Base-by-base conservation (phyloP, 1,139 yeast species). In the Geotrichum candidum region DNA sequence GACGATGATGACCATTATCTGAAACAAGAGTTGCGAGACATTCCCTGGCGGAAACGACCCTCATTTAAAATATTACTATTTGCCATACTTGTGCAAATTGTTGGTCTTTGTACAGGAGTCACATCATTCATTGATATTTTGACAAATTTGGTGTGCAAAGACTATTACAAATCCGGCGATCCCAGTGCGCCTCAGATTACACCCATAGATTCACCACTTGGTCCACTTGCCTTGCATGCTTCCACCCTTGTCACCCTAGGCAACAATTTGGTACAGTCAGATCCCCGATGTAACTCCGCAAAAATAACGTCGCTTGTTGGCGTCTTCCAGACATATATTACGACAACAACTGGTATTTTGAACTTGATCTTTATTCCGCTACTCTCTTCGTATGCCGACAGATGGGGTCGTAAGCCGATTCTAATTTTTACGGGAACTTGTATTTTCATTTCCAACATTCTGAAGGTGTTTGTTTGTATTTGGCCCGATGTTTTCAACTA, bases 381-480 rank as follows among this genome's bases (percentile, higher is more conserved):
- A 65, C 70, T 84, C 11, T 90, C 90, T 0, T 80, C 82, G n/a
- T 68, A 83, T 48, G 84, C 89, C 3, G 94, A 88, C 72, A 74
- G 80, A 54, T 77, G 80, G 65, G 96, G 96, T 0, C 76, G 95
- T 56, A 82, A 78, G 64, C 75, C 84, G 41, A 65, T 85, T 27
- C 65, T 80, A 5, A 53, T 80, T 5, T 74, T 76, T 60, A 29
- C 51, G 9, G 53, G 51, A 18, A 33, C 29, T 27, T 69, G 77
- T 25, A 67, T 73, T 1, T 1, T 54, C 78, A 9, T 1, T 73
- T 5, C 74, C 79, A 0, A 70, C 45, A 10, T 61, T 13, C 54
- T 75, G 1, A 67, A 66, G 4, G 53, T 68, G 7, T 23, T 64
- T 11, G 70, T 73, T 57, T 64, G 67, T 22, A 18, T 54, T 35